A percentile compares a stretch with the other conserved stretches of the same genome.
Conservation (phyloP, 352 stramenopile genomes). For the Pythium sp. region DNA sequence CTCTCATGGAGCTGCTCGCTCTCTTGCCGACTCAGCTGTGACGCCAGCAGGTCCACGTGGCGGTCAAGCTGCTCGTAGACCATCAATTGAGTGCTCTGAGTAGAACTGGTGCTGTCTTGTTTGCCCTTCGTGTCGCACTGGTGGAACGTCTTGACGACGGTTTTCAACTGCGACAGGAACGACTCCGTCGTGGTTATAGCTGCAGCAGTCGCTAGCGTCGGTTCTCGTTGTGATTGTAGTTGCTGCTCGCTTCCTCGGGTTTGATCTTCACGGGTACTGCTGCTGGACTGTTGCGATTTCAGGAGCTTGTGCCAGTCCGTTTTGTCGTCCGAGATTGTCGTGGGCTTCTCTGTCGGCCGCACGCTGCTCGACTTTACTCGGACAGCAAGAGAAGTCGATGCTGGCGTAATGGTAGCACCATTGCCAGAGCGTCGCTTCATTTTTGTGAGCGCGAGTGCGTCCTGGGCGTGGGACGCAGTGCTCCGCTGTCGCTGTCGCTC, state of each 20-base stretch:
- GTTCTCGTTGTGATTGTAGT: neutral
- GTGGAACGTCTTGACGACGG: conserved; percentile 50
- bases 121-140: conserved; percentile 18
- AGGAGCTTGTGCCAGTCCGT: conserved; percentile 69
- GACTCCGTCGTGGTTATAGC: conserved; percentile 11
- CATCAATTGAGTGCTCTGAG: conserved; percentile 22
- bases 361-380: conserved; percentile 33
- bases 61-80: conserved; percentile 51
- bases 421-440: neutral
- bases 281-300: conserved; percentile 25
- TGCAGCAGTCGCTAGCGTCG: neutral
- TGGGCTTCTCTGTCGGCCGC: conserved; percentile 39
- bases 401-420: neutral
- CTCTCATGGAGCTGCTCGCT: neutral
- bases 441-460: neutral
- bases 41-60: conserved; percentile 44
- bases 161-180: conserved; percentile 53
- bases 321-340: conserved; percentile 55
- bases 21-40: conserved; percentile 43
- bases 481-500: conserved; percentile 5
- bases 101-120: neutral
- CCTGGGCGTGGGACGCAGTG: neutral
- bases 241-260: neutral
- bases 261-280: neutral
- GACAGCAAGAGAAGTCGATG: neutral